Evolutionary conservation across 371 early-diverging fungal species (phyloP).

Genomic region (Funneliformis caledonium): DNA sequence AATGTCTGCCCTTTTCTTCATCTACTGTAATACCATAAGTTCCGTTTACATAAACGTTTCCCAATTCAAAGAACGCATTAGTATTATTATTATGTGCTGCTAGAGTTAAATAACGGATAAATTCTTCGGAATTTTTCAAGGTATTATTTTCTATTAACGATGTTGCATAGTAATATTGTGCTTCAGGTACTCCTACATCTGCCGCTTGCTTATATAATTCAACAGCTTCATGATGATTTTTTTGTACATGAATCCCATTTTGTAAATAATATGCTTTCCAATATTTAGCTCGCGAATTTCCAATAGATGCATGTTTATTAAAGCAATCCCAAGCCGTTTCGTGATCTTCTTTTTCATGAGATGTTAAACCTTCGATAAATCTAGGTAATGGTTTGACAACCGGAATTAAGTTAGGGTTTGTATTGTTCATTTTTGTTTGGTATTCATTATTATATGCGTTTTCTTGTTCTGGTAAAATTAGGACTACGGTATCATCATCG

Average conservation of each 20-base stretch:
- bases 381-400: background rate
- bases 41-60: slow-evolving; percentile 5
- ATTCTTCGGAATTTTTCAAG: background rate
- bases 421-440: background rate
- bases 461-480: background rate
- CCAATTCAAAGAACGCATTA: background rate
- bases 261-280: slow-evolving; percentile 25
- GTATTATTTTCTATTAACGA: background rate
- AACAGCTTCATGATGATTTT: background rate
- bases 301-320: background rate
- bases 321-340: slow-evolving; percentile 26
- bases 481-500: slow-evolving; percentile 8
- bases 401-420: background rate
- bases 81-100: slow-evolving; percentile 9
- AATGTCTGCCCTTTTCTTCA: background rate
- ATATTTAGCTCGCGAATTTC: slow-evolving; percentile 15
- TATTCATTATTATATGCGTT: background rate
- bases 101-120: background rate
- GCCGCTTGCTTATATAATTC: slow-evolving; percentile 21
- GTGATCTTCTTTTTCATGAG: background rate
- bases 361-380: background rate
- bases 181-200: background rate
- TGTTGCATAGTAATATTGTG: slow-evolving; percentile 5
- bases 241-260: background rate
- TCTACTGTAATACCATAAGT: background rate